Evolutionary conservation across 441 rosid species (phyloP).

Genomic region (Raphanus hybrid): DNA sequence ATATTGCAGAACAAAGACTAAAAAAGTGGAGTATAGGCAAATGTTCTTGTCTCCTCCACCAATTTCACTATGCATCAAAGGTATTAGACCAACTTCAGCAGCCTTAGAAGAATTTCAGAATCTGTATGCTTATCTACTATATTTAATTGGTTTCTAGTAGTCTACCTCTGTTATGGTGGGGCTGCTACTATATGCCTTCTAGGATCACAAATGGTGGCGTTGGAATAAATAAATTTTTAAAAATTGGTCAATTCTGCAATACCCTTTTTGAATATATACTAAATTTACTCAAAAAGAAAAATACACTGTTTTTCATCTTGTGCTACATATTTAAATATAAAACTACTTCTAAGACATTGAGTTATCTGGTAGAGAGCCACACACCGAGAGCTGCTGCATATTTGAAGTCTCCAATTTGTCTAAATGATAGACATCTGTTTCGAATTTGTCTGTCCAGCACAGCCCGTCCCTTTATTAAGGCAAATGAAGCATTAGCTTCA

Average conservation of each 20-base stretch:
- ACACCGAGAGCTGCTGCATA: no score
- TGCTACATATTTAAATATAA: no score
- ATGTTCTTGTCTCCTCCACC: slow-evolving; percentile 15
- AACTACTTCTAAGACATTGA: no score
- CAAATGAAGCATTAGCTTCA: no score
- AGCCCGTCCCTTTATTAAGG: no score
- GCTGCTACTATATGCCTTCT: slow-evolving; percentile 16
- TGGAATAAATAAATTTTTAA: neutral
- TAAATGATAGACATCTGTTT: no score
- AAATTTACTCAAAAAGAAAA: no score
- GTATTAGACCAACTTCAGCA: slow-evolving; percentile 1
- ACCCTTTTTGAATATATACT: neutral
- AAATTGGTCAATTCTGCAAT: slow-evolving; percentile 11
- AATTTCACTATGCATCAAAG: neutral
- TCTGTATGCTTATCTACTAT: neutral
- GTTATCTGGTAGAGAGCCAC: no score
- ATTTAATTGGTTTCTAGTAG: neutral
- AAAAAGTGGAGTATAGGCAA: slow-evolving; percentile 12
- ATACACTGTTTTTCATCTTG: no score
- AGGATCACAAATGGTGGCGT: slow-evolving; percentile 26
- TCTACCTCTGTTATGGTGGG: neutral
- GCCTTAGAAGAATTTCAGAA: neutral
- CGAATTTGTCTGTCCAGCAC: no score
- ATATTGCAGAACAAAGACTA: neutral
- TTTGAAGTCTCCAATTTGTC: no score